These are phyloP conservation scores for Aspergillus cejpii DNA, from an alignment of 2,329 filamentous ascomycete genomes.

Conservation along the genomic window DNA sequence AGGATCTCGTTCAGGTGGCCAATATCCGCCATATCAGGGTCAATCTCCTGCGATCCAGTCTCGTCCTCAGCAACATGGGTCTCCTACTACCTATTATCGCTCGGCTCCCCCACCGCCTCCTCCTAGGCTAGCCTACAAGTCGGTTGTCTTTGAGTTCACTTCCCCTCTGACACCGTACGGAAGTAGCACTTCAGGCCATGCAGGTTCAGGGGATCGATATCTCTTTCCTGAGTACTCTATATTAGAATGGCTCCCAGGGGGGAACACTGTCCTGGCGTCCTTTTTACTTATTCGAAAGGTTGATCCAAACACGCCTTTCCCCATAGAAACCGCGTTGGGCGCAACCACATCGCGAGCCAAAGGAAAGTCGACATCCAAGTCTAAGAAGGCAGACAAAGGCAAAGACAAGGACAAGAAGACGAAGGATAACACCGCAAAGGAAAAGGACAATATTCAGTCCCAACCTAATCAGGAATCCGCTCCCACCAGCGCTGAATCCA, in stretches of 20 bases:
- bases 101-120: constrained; percentile 29
- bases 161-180: constrained; percentile 38
- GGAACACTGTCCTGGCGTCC: constrained; percentile 43
- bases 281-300: constrained; percentile 44
- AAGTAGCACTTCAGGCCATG: constrained; percentile 36
- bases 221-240: constrained; percentile 46
- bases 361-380: constrained; percentile 29
- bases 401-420: constrained; percentile 16
- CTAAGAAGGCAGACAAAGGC: constrained; percentile 34
- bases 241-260: constrained; percentile 43
- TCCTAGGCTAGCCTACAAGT: constrained; percentile 39
- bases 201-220: constrained; percentile 43
- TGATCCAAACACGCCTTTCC: constrained; percentile 34
- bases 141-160: constrained; percentile 45
- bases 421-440: constrained; percentile 6
- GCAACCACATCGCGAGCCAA: constrained; percentile 24
- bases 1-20: constrained; percentile 25
- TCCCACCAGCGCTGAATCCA: constrained; percentile 5
- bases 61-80: constrained; percentile 30
- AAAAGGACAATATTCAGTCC: constrained; percentile 3
- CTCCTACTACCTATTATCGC: constrained; percentile 30
- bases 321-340: constrained; percentile 30
- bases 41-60: constrained; percentile 33
- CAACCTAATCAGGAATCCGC: constrained; percentile 9
- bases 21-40: constrained; percentile 28